Conservation (phyloP, 2,329 filamentous ascomycete genomes). For the Kalmusia sp. region DNA sequence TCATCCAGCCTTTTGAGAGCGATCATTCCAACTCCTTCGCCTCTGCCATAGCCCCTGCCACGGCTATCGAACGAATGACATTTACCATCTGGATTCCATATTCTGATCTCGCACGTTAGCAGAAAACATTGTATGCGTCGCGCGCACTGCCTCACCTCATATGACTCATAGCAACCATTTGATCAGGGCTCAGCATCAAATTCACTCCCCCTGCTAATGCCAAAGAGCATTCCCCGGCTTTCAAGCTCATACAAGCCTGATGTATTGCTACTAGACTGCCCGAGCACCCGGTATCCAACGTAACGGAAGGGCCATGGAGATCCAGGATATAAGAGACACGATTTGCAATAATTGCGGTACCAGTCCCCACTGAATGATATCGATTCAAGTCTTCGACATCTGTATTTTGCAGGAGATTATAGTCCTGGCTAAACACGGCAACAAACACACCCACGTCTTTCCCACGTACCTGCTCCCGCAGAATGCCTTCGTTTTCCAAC, state of each 20-base stretch:
- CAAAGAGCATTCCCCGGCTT: constrained; percentile 25
- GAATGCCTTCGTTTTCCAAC: neutral
- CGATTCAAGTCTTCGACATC: neutral
- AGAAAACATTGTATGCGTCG: too few relatives aligned
- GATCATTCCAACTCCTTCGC: constrained; percentile 57
- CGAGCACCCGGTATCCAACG: constrained; percentile 25
- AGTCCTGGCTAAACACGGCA: neutral
- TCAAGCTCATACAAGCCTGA: constrained; percentile 25
- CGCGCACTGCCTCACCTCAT: too few relatives aligned
- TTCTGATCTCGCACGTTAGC: too few relatives aligned
- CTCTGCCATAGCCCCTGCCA: constrained; percentile 66
- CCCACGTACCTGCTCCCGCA: too few relatives aligned
- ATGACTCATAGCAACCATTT: constrained; percentile 2
- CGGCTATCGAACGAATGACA: constrained; percentile 52
- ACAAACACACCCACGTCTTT: too few relatives aligned
- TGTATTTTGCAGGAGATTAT: too few relatives aligned
- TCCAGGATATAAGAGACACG: neutral
- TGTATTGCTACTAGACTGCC: constrained; percentile 18
- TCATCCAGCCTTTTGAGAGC: constrained; percentile 61
- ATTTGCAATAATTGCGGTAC: constrained; percentile 15
- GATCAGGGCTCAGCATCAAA: constrained; percentile 31
- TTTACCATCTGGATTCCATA: constrained; percentile 29
- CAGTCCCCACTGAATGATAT: constrained; percentile 4
- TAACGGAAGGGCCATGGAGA: constrained; percentile 23
- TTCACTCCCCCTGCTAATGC: constrained; percentile 48